Evolutionary conservation across 1,284 basidiomycete species (phyloP).

Genomic region (Trichosporon asahii): DNA sequence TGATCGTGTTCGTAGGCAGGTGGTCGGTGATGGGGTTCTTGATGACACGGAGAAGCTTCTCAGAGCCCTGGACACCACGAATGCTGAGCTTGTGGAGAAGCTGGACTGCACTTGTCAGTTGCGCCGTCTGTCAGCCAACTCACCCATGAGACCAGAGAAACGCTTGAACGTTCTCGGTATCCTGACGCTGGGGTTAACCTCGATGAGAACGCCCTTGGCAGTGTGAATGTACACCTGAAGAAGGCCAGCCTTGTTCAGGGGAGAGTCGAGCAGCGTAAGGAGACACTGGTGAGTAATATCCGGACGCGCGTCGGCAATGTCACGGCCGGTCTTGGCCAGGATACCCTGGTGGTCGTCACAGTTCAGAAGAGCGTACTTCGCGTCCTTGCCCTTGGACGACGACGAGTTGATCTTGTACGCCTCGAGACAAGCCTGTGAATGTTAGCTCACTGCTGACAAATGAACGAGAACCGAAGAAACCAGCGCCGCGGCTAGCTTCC

Average conservation of each 20-base stretch:
- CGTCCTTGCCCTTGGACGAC: conserved; percentile 61
- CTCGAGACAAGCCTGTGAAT: conserved; percentile 80
- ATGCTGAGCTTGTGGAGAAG: conserved; percentile 94
- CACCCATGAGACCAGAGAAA: conserved; percentile 97
- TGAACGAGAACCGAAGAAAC: neutral
- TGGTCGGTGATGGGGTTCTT: conserved; percentile 98
- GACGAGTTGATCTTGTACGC: conserved; percentile 78
- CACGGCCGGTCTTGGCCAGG: conserved; percentile 92
- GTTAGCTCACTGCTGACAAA: neutral
- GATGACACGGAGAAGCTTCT: conserved; percentile 95
- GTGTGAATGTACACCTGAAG: conserved; percentile 99
- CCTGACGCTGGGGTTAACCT: conserved; percentile 95
- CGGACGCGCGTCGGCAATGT: conserved; percentile 95
- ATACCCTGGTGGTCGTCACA: conserved; percentile 99
- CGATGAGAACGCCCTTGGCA: conserved; percentile 91
- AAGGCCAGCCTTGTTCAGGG: conserved; percentile 93
- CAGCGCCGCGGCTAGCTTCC: neutral
- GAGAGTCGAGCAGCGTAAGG: conserved; percentile 93
- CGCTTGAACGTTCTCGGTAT: conserved; percentile 98
- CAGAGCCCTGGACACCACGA: conserved; percentile 89
- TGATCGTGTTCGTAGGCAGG: conserved; percentile 90
- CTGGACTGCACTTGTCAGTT: conserved; percentile 65
- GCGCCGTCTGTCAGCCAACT: conserved; percentile 38
- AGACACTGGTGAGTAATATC: conserved; percentile 99
- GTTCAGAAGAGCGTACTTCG: conserved; percentile 95